Percentiles rank a stretch among this genome's conserved stretches.
Conservation (phyloP, 2,329 filamentous ascomycete genomes). For the Xylariaceae sp. region DNA sequence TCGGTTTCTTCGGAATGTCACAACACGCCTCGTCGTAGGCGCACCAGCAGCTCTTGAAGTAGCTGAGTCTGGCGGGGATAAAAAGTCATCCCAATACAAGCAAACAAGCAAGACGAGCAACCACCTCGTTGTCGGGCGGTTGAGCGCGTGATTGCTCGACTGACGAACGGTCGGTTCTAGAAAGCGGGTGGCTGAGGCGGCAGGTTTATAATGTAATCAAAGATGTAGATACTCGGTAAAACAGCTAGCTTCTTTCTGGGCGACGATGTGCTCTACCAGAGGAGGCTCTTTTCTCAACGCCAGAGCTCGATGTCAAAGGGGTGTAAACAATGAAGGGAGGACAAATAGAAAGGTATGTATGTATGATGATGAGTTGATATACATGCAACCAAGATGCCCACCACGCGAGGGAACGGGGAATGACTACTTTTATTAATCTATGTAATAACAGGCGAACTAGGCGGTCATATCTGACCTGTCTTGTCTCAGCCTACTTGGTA, state of each 20-base stretch:
- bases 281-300: not conserved
- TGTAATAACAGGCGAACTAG: constrained; percentile 19
- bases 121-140: not conserved
- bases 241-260: not conserved
- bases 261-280: not conserved
- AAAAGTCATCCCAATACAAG: constrained; percentile 18
- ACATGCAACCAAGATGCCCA: not conserved
- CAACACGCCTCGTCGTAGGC: constrained; percentile 13
- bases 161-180: constrained; percentile 7
- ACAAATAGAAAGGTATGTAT: not conserved
- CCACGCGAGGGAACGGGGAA: not conserved
- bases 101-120: constrained; percentile 9
- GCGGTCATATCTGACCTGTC: constrained; percentile 1
- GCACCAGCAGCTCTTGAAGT: constrained; percentile 22
- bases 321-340: not conserved
- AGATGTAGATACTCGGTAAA: not conserved
- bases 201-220: not conserved
- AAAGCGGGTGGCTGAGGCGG: not conserved
- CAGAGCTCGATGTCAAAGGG: not conserved
- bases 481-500: constrained; percentile 4
- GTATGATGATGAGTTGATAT: not conserved
- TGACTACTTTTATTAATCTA: constrained; percentile 1
- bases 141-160: not conserved
- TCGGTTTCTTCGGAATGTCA: not conserved
- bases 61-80: constrained; percentile 18